A percentile compares a stretch with the other conserved stretches of the same genome.
Evolutionary conservation across 192 early-diverging fungal genomes (phyloP).

Genomic region (Entomortierella parvispora): DNA sequence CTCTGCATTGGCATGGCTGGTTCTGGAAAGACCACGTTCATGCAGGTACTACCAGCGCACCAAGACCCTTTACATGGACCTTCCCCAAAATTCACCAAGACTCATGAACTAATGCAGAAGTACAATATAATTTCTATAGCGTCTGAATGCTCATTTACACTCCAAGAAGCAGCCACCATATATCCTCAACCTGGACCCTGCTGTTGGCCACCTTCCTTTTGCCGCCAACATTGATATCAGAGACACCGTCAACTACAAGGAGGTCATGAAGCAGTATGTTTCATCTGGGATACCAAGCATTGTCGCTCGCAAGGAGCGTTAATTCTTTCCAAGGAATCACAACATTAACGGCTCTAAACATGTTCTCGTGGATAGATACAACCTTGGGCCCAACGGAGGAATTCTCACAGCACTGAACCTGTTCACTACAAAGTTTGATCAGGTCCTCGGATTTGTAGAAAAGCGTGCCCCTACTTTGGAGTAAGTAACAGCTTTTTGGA

Average conservation of each 20-base stretch:
- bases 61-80: neutral
- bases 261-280: constrained; percentile 94
- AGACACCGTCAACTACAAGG: constrained; percentile 98
- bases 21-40: constrained; percentile 94
- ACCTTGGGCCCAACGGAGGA: constrained; percentile 95
- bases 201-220: constrained; percentile 87
- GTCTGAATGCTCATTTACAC: constrained; percentile 90
- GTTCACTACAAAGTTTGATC: constrained; percentile 99
- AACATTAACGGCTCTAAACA: neutral
- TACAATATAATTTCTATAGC: constrained; percentile 49
- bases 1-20: constrained; percentile 98
- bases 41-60: constrained; percentile 80
- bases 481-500: constrained; percentile 52
- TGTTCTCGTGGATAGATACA: constrained; percentile 68
- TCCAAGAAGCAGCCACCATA: constrained; percentile 81
- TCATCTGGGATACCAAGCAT: no score
- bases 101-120: neutral
- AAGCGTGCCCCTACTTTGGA: constrained; percentile 80
- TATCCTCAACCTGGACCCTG: constrained; percentile 95
- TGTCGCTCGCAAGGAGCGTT: no score
- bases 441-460: constrained; percentile 87
- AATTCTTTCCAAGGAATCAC: no score
- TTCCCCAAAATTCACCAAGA: no score
- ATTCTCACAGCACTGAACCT: constrained; percentile 96
- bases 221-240: constrained; percentile 97